These are phyloP conservation scores for Penicillium cataractarum DNA, from an alignment of 495 filamentous ascomycete genomes.

Conservation along the genomic window DNA sequence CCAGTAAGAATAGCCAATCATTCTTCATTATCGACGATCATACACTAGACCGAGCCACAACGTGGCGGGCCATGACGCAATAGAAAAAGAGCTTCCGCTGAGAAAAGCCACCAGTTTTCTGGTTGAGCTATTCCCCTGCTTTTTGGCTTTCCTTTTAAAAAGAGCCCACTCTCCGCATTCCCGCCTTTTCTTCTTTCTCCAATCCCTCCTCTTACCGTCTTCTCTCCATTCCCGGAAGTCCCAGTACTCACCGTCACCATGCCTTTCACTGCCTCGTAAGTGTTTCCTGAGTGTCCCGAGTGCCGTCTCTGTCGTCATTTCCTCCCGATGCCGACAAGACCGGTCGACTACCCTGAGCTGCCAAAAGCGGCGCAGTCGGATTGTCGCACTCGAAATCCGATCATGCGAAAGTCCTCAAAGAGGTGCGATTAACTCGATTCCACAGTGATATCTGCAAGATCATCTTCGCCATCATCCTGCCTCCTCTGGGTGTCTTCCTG, in stretches of 20 bases:
- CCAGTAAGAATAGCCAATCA: background rate
- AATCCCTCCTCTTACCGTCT: background rate
- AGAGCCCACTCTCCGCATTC: conserved; percentile 22
- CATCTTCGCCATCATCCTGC: conserved; percentile 83
- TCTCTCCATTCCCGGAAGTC: background rate
- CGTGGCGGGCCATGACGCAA: conserved; percentile 30
- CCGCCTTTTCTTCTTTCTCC: conserved; percentile 10
- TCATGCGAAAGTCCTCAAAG: background rate
- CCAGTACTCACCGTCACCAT: conserved; percentile 41
- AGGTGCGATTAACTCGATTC: conserved; percentile 2
- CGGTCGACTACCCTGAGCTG: background rate
- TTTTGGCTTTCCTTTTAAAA: conserved; percentile 22
- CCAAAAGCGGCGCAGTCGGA: background rate
- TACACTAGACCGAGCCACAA: conserved; percentile 17
- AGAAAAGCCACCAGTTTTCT: conserved; percentile 10
- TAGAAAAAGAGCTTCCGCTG: conserved; percentile 13
- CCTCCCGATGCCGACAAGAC: conserved; percentile 62
- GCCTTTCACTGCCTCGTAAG: conserved; percentile 69
- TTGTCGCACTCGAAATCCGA: background rate
- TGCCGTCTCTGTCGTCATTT: conserved; percentile 44
- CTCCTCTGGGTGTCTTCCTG: conserved; percentile 89
- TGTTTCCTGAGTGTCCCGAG: conserved; percentile 11
- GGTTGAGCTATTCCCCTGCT: background rate
- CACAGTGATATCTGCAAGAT: conserved; percentile 89
- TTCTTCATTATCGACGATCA: background rate